A percentile compares a stretch with the other conserved stretches of the same genome.
These are phyloP conservation scores for Elsinoe ampelina DNA, from an alignment of 2,329 filamentous ascomycete genomes.

Conservation along the genomic window DNA sequence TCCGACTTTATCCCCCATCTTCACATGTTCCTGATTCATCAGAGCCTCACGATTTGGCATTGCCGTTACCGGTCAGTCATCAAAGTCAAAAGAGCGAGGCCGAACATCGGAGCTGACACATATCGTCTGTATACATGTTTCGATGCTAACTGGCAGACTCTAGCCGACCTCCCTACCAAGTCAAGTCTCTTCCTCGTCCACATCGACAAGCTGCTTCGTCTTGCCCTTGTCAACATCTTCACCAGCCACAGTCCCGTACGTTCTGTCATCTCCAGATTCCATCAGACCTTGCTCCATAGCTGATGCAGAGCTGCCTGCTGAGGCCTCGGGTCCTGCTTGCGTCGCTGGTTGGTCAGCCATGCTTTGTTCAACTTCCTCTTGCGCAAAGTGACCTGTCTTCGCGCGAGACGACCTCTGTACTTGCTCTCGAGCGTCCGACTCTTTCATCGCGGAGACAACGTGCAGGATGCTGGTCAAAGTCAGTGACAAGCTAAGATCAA, in stretches of 20 bases:
- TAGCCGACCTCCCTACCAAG: neutral
- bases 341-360: neutral
- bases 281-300: neutral
- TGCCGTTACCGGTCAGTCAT: neutral
- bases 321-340: neutral
- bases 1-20: constrained; percentile 7
- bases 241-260: neutral
- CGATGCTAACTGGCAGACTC: neutral
- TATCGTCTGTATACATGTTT: neutral
- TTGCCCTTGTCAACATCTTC: neutral
- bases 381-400: neutral
- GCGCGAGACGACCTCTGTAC: neutral
- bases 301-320: neutral
- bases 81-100: neutral
- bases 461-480: neutral
- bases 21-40: constrained; percentile 3
- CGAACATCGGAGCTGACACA: neutral
- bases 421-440: neutral
- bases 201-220: neutral
- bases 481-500: neutral
- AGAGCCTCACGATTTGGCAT: neutral
- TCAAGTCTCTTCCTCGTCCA: neutral
- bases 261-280: neutral
- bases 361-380: neutral
- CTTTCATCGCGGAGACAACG: neutral